Base-by-base conservation (phyloP, 306 rosid genomes). In the Vicia sativa region DNA sequence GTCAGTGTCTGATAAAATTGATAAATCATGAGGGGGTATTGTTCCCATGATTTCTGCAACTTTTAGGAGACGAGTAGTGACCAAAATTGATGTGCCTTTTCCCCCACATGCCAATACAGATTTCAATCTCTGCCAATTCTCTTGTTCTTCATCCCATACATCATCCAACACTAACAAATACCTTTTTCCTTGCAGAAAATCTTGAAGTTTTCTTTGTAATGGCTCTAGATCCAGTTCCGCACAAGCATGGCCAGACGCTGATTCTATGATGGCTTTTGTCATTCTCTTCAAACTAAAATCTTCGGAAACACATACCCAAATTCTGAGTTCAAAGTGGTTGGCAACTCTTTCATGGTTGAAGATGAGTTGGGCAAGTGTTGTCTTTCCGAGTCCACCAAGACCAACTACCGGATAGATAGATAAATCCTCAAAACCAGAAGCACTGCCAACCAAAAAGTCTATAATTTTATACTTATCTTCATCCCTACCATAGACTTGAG, bases 381-480 rank as follows among this genome's bases (percentile, higher is more conserved):
- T 72, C 38, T 72, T 72, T 7, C 77, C 76, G 10, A 72, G 43
- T 37, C 76, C 76, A 4, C 76, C 76, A 0, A 61, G n/a, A 9
- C 76, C 76, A 0, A 61, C 5, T 10, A 72, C 18, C 7, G 77
- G 54, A 39, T 62, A 72, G 0, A 62, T 63, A 0, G 23, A 19
- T 15, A 72, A 15, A 12, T 62, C 23, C n/a, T 38, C 54, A 15
- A 6, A 11, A 0, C 5, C 3, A 26, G 15, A 15, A 3, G 37
- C 37, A 50, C 53, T 14, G 11, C 14, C 9, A 11, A 57, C 35
- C 21, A 72, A 29, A 52, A 73, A 52, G 16, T 73, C 56, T 13
- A 73, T 12, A 26, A 73, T 73, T 42, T 15, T 39, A 18, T 73
- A 28, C 5, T 2, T 65, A 7, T 65, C 67, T 29, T 13, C 18